phyloP scores from a whole-genome alignment of 2,329 filamentous ascomycete genomes.

The Pestalotiopsis sp. region DNA sequence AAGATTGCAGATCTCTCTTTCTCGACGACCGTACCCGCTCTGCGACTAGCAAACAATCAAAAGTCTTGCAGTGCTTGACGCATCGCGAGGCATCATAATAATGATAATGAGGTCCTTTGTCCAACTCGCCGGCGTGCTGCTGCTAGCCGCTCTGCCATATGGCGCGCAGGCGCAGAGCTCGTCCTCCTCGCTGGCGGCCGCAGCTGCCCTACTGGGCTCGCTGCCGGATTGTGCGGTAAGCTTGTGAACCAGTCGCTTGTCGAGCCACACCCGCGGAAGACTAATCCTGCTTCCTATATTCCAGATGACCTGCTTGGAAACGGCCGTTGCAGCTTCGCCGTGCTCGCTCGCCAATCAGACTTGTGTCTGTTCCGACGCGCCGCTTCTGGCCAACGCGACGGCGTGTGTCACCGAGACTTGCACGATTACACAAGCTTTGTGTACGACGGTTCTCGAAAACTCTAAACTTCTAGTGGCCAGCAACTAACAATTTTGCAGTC shows the following conservation, averaged over 20 bases:
- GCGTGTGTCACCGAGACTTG: constrained; percentile 31
- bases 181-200: neutral
- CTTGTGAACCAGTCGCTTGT: neutral
- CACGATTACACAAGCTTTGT: constrained; percentile 31
- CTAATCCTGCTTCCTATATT: neutral
- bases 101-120: neutral
- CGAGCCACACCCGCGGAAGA: neutral
- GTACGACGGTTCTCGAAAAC: constrained; percentile 23
- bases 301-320: constrained; percentile 21
- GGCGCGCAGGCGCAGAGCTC: neutral
- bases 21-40: neutral
- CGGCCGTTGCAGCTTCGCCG: constrained; percentile 24
- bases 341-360: constrained; percentile 29
- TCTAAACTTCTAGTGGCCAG: neutral
- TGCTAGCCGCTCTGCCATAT: neutral
- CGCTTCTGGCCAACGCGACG: constrained; percentile 26
- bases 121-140: neutral
- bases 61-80: neutral
- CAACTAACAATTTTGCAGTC: constrained; percentile 7
- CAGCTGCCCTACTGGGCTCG: constrained; percentile 14
- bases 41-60: neutral
- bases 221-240: constrained; percentile 36
- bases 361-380: constrained; percentile 34
- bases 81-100: neutral
- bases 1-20: constrained; percentile 5